Evolutionary conservation across 345 rosid genomes (phyloP).

Genomic region (Hypericum perforatum): DNA sequence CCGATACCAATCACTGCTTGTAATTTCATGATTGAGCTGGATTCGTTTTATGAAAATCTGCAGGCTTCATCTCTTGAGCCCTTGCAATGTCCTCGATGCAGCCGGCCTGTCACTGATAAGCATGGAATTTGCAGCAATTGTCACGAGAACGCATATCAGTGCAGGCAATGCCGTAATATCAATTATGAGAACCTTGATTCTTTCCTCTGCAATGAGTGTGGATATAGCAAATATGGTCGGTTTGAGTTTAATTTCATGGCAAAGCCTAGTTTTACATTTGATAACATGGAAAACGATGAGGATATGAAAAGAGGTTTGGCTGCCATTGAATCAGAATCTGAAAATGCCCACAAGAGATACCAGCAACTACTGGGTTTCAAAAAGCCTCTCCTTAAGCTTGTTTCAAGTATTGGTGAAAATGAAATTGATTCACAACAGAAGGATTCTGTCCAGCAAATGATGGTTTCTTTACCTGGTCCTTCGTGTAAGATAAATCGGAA

Average conservation of each 20-base stretch:
- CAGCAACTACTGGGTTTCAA: constrained; percentile 98
- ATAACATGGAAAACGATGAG: constrained; percentile 96
- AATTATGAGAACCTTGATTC: constrained; percentile 96
- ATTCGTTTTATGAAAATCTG: constrained; percentile 98
- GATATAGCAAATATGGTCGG: constrained; percentile 96
- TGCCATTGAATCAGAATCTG: constrained; percentile 95
- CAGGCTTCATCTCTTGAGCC: constrained; percentile 98
- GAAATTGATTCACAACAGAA: constrained; percentile 99
- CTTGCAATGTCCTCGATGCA: constrained; percentile 97
- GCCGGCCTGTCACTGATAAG: constrained; percentile 90
- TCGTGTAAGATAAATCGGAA: constrained; percentile 96
- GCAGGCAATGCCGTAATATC: constrained; percentile 99
- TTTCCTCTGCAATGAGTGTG: constrained; percentile 96
- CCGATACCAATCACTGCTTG: constrained; percentile 98
- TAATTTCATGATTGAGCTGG: constrained; percentile 98
- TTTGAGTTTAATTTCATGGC: constrained; percentile 99
- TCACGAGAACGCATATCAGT: constrained; percentile 99
- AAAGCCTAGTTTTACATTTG: constrained; percentile 93
- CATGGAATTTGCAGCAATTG: constrained; percentile 96
- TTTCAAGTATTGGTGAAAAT: constrained; percentile 94
- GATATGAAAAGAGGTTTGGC: constrained; percentile 98
- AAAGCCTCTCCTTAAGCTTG: constrained; percentile 96
- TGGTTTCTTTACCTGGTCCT: constrained; percentile 96
- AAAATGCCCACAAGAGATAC: constrained; percentile 98
- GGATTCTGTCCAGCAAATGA: constrained; percentile 99